Base-by-base conservation (phyloP, 2,329 filamentous ascomycete genomes). In the Clonostachys rosea region DNA sequence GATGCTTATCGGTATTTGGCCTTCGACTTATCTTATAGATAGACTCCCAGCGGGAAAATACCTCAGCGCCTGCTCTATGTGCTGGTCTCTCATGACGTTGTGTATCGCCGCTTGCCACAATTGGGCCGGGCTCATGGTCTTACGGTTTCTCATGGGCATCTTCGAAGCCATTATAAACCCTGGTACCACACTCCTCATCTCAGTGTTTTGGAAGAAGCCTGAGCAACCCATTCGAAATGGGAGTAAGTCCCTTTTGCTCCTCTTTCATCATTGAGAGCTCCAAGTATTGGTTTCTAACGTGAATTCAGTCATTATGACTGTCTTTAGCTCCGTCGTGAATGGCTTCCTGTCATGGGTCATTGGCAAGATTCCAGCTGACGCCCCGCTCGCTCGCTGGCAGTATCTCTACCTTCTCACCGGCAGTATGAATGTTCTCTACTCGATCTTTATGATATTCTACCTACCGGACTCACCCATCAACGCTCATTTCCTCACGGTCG, bases 401-500 rank as follows among this genome's bases (percentile, higher is more conserved):
- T 47, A 47, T 34, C 45, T 47, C 16, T 47, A 42, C 39, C 33
- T 47, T 10, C n/a, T 47, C 3, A 42, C 37, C 3, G 42, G 47
- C 8, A 14, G 33, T 42, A 24, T 47, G 18, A 47, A 42, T 14
- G 17, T 37, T 17, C 10, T 37, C 34, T 47, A 30, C 6, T 16
- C 40, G n/a, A 37, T 47, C 16, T 17, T 47, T 14, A 16, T 48
- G 8, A 20, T 16, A 6, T 17, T 41, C 34, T 17, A 12, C 37
- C 34, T 48, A 11, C 47, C 47, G 1, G 42, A 42, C 24, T 34
- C 17, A 2, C 47, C 47, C n/a, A 41, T 45, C n/a, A 42, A 48
- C 20, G 47, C 42, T 9, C 33, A 71, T 71, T 4, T 66, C 69
- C 34, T 75, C 73, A 45, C 57, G 89, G 36, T 20, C 47, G 72